These are phyloP conservation scores for Dothistroma pini DNA, from an alignment of 2,329 filamentous ascomycete genomes.

Conservation along the genomic window DNA sequence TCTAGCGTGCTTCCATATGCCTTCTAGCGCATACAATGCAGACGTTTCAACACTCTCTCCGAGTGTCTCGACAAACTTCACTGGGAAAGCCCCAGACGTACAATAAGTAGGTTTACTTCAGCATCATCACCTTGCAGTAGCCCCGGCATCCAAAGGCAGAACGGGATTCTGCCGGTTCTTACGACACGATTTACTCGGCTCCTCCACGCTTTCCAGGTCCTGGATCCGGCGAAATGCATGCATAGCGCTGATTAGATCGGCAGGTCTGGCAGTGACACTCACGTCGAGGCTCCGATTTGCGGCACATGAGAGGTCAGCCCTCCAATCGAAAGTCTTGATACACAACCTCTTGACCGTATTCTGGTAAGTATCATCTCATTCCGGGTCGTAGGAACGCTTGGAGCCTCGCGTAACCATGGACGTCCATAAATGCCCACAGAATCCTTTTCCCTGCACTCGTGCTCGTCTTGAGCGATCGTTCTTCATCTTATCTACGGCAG, in stretches of 20 bases:
- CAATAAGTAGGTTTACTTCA: not conserved
- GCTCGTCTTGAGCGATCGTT: not conserved
- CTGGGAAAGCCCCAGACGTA: not conserved
- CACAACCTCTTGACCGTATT: slow-evolving; percentile 3
- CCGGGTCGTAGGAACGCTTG: not conserved
- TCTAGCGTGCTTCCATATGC: slow-evolving; percentile 6
- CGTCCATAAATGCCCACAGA: not conserved
- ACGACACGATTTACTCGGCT: slow-evolving; percentile 6
- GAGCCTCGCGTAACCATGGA: not conserved
- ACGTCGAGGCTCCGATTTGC: not conserved
- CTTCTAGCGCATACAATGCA: slow-evolving; percentile 7
- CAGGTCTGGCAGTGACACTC: not conserved
- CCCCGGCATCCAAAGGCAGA: slow-evolving; percentile 8
- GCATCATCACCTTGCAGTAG: slow-evolving; percentile 9
- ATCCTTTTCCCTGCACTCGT: not conserved
- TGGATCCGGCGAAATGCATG: not conserved
- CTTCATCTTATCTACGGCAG: not conserved
- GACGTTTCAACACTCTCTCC: slow-evolving; percentile 8
- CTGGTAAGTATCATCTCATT: slow-evolving; percentile 5
- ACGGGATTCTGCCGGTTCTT: slow-evolving; percentile 5
- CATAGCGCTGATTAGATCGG: slow-evolving; percentile 2
- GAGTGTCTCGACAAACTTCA: slow-evolving; percentile 4
- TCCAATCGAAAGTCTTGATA: not conserved
- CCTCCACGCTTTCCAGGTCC: not conserved
- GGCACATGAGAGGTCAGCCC: not conserved